Conservation (phyloP, 2,329 filamentous ascomycete species). For the Aspergillus novofumigatus region DNA sequence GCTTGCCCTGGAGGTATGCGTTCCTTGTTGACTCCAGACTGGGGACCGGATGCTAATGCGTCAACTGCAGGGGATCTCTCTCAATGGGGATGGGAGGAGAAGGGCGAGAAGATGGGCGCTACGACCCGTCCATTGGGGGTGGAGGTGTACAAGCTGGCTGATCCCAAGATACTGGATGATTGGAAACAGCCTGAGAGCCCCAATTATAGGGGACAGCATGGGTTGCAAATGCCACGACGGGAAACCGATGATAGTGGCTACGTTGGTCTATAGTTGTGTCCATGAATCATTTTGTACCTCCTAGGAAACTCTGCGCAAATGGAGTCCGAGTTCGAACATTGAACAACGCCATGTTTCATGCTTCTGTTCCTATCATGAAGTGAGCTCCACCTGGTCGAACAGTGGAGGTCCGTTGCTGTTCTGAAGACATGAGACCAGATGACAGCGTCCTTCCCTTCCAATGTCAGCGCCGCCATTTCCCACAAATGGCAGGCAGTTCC, state of each 20-base stretch:
- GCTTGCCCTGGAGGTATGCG: conserved; percentile 66
- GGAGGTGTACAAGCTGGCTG: conserved; percentile 63
- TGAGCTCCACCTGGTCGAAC: too few species aligned
- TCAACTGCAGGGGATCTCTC: conserved; percentile 59
- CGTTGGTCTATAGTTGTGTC: conserved; percentile 20
- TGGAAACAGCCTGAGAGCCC: conserved; percentile 62
- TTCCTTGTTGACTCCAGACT: neutral
- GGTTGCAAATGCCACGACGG: conserved; percentile 51
- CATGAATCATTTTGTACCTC: too few species aligned
- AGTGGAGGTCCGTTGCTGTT: too few species aligned
- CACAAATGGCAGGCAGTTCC: neutral
- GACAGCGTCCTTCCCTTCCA: too few species aligned
- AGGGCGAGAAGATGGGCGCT: conserved; percentile 55
- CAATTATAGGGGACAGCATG: conserved; percentile 63
- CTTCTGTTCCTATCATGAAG: too few species aligned
- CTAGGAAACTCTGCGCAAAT: too few species aligned
- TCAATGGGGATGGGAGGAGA: conserved; percentile 72
- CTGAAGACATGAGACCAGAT: too few species aligned
- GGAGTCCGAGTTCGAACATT: too few species aligned
- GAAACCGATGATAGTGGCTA: conserved; percentile 24
- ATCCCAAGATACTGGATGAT: conserved; percentile 50
- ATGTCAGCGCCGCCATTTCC: too few species aligned
- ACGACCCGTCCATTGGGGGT: conserved; percentile 72
- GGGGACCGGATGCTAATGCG: conserved; percentile 9
- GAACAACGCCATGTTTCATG: too few species aligned